Conservation (phyloP, 306 rosid genomes). For the Amphicarpaea edgeworthii region DNA sequence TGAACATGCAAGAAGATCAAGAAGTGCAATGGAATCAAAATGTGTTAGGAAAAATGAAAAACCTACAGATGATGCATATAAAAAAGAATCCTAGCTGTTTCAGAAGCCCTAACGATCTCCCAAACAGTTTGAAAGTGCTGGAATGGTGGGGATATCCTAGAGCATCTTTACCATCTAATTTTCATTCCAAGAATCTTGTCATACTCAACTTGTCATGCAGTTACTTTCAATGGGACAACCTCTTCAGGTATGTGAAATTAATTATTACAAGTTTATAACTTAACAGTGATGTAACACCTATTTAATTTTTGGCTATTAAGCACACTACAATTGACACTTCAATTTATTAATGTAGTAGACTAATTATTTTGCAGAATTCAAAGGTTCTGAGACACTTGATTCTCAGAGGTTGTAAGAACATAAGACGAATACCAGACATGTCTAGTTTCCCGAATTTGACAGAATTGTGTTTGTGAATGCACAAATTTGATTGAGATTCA, state of each 20-base stretch:
- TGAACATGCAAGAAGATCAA: background rate
- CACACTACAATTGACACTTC: background rate
- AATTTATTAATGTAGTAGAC: background rate
- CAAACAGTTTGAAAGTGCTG: constrained; percentile 19
- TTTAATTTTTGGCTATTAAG: background rate
- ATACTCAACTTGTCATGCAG: constrained; percentile 6
- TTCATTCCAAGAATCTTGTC: background rate
- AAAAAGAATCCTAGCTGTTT: background rate
- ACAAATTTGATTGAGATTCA: background rate
- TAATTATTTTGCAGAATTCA: constrained; percentile 8
- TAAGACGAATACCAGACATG: constrained; percentile 11
- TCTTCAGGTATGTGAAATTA: background rate
- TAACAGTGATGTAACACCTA: background rate
- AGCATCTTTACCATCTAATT: constrained; percentile 11
- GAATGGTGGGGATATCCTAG: constrained; percentile 33
- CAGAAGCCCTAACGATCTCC: background rate
- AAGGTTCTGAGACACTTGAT: background rate
- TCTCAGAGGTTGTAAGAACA: background rate
- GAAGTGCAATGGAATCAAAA: constrained; percentile 11
- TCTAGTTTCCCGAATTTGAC: constrained; percentile 11
- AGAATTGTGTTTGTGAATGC: background rate
- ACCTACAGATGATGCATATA: background rate
- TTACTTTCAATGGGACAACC: background rate
- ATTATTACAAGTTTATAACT: too few species aligned
- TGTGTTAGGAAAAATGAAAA: constrained; percentile 18